These are phyloP conservation scores for Coleophoma cylindrospora DNA, from an alignment of 2,329 filamentous ascomycete genomes.

Conservation along the genomic window DNA sequence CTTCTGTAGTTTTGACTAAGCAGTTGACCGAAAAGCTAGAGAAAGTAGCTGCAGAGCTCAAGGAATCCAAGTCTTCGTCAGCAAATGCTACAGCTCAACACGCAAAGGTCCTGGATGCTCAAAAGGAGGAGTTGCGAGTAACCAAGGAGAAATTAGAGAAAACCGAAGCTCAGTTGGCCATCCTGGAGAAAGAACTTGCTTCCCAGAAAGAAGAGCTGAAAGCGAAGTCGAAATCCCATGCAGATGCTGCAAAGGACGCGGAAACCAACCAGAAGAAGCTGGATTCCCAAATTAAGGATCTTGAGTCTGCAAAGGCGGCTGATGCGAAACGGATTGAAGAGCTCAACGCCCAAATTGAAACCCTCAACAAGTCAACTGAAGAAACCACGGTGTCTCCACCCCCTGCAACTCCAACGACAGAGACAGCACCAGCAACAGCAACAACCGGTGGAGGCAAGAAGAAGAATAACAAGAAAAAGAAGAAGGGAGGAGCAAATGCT, in stretches of 20 bases:
- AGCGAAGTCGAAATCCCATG: constrained; percentile 10
- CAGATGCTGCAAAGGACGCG: constrained; percentile 12
- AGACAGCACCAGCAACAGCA: constrained; percentile 17
- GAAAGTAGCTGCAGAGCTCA: constrained; percentile 13
- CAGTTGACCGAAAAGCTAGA: constrained; percentile 8
- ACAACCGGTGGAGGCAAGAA: constrained; percentile 45
- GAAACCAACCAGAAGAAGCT: constrained; percentile 13
- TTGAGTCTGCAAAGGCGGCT: constrained; percentile 11
- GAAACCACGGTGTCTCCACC: constrained; percentile 2
- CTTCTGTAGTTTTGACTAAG: constrained; percentile 50
- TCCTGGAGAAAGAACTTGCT: constrained; percentile 14
- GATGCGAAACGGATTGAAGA: constrained; percentile 18
- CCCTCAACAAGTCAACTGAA: constrained; percentile 11
- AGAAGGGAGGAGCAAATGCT: constrained; percentile 48
- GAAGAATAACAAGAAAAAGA: constrained; percentile 90
- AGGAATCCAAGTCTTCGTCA: constrained; percentile 6
- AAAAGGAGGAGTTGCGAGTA: constrained; percentile 17
- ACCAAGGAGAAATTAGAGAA: constrained; percentile 21
- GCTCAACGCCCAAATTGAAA: constrained; percentile 14
- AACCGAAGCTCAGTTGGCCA: constrained; percentile 16
- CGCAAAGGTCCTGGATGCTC: constrained; percentile 4
- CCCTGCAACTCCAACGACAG: neutral
- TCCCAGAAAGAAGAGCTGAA: constrained; percentile 15
- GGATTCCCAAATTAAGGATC: constrained; percentile 16
- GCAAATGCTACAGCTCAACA: neutral